Evolutionary conservation across 192 early-diverging fungal species (phyloP).

Genomic region (Irineochytrium annulatum): DNA sequence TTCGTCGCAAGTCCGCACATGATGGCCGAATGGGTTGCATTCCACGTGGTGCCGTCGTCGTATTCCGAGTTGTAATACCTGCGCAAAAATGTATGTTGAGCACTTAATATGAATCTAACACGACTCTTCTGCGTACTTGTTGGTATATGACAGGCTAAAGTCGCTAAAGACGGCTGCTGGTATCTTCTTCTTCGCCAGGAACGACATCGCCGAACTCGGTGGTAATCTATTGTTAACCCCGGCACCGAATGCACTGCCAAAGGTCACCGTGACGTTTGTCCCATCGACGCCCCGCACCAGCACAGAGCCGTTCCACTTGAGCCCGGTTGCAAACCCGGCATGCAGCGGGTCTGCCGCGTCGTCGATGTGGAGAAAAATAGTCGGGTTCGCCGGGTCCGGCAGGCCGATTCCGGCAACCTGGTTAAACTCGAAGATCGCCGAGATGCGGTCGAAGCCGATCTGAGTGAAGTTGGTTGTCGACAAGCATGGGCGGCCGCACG

Average conservation of each 20-base stretch:
- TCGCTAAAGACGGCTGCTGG: constrained; percentile 62
- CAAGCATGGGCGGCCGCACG: constrained; percentile 64
- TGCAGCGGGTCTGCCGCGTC: constrained; percentile 20
- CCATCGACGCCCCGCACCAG: constrained; percentile 7
- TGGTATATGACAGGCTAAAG: constrained; percentile 51
- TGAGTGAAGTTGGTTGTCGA: constrained; percentile 57
- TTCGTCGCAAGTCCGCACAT: constrained; percentile 62
- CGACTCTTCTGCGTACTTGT: constrained; percentile 31
- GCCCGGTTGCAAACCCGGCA: too few species aligned
- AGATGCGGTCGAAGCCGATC: constrained; percentile 64
- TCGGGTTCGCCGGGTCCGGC: constrained; percentile 1
- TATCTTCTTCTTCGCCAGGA: constrained; percentile 59
- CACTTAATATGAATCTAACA: constrained; percentile 8
- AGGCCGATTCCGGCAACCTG: constrained; percentile 42
- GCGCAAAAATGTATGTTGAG: constrained; percentile 7
- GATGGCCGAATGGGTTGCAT: constrained; percentile 26
- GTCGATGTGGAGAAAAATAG: constrained; percentile 44
- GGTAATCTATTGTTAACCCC: constrained; percentile 51
- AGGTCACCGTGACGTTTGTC: constrained; percentile 6
- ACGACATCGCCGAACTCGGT: constrained; percentile 68
- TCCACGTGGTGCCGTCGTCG: constrained; percentile 50
- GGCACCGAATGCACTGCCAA: constrained; percentile 44
- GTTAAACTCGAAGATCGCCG: constrained; percentile 66
- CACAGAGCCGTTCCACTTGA: not conserved
- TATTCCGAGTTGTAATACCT: constrained; percentile 63